Evolutionary conservation across 2,329 filamentous ascomycete species (phyloP).

Genomic region (Ceratocystis colombiana): DNA sequence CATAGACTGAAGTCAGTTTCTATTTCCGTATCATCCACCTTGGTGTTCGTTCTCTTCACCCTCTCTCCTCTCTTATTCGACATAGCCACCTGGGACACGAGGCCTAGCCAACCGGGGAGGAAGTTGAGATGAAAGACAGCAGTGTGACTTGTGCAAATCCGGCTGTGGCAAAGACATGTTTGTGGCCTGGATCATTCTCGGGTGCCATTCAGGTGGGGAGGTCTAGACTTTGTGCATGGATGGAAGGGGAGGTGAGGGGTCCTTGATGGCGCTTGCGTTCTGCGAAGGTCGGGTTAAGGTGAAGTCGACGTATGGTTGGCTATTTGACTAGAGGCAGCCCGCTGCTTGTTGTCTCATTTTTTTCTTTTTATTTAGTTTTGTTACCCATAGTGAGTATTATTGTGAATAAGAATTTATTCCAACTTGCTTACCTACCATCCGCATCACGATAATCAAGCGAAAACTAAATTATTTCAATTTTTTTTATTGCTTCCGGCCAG

Average conservation of each 20-base stretch:
- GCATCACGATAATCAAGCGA: not conserved
- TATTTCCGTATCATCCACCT: not conserved
- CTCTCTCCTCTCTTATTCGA: not conserved
- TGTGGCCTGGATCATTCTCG: conserved; percentile 14
- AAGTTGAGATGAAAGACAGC: conserved; percentile 12
- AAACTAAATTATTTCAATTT: not conserved
- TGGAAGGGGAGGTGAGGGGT: not conserved
- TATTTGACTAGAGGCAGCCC: not conserved
- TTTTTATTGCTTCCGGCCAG: not conserved
- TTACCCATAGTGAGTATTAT: no score
- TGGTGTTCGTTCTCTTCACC: not conserved
- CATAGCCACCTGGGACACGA: not conserved
- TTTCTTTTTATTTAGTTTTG: not conserved
- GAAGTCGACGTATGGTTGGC: not conserved
- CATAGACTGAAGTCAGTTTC: not conserved
- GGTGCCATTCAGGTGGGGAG: not conserved
- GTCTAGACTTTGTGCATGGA: conserved; percentile 9
- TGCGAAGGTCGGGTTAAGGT: not conserved
- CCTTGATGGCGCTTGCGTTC: not conserved
- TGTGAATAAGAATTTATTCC: no score
- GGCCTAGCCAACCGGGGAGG: not conserved
- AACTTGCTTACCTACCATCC: no score
- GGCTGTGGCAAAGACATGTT: conserved; percentile 13
- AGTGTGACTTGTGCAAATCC: conserved; percentile 6
- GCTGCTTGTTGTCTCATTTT: not conserved